Conservation (phyloP, 805 yeast genomes). For the Candida gorgasii region DNA sequence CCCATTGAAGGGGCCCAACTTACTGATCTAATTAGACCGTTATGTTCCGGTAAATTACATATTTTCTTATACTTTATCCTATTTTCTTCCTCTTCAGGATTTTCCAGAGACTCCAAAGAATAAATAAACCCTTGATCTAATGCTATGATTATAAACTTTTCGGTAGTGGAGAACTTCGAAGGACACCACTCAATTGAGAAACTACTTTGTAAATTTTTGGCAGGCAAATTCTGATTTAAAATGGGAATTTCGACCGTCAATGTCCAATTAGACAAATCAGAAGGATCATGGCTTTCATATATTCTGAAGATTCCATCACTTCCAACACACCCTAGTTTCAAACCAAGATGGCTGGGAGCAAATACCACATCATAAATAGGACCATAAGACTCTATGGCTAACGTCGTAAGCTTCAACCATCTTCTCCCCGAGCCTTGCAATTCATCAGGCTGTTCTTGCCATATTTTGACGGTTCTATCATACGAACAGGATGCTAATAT, state of each 20-base stretch:
- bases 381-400: constrained; percentile 79
- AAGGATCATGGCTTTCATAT: constrained; percentile 87
- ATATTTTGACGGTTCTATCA: constrained; percentile 83
- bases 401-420: constrained; percentile 73
- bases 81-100: constrained; percentile 15
- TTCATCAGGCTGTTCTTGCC: constrained; percentile 88
- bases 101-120: constrained; percentile 20
- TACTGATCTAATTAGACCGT: constrained; percentile 82
- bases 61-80: constrained; percentile 44
- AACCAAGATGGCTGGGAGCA: constrained; percentile 82
- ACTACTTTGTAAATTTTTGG: constrained; percentile 78
- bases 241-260: constrained; percentile 69
- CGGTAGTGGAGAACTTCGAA: constrained; percentile 69
- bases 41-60: constrained; percentile 76
- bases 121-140: constrained; percentile 86
- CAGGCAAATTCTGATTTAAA: constrained; percentile 64
- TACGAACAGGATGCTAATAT: constrained; percentile 84
- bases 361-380: constrained; percentile 88
- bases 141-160: constrained; percentile 80
- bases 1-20: constrained; percentile 99
- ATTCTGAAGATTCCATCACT: constrained; percentile 83
- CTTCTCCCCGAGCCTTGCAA: constrained; percentile 75
- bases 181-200: constrained; percentile 91
- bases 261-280: constrained; percentile 84
- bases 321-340: constrained; percentile 83